Evolutionary conservation across 306 rosid species (phyloP), one percentile per base, ranked within the genome.

Genomic region (Hylodesmum podocarpum): DNA sequence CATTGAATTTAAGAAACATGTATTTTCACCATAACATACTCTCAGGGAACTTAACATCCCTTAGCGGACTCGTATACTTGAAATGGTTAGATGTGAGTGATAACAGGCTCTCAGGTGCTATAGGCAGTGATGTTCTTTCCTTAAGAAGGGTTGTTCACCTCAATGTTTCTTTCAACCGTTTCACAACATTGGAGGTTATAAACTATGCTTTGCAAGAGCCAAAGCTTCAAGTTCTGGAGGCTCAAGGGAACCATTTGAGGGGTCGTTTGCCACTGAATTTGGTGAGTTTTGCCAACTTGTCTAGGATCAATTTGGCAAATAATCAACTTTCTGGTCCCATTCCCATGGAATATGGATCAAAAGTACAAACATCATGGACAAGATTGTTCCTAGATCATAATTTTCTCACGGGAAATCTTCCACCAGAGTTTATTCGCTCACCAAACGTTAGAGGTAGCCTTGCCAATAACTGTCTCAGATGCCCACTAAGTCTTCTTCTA

Each of bases 381-480:
- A 69, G 22, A 6, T 49, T 86, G 34, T 68, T 53, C 28, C 76
- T 89, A 14, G 85, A 86, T 34, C 64, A 82, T 34, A 89, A 89
- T 59, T 76, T 83, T 72, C 81, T 87, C 1, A 12, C 41, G 5
- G 93, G 87, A 12, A 37, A 53, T 63, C 80, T 80, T 80, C 89
- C 86, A 1, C 10, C 37, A 0, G 82, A 80, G 61, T 82, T 86
- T 65, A 12, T 14, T 49, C 82, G 13, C 37, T 15, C 50, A 57
- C 34, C 25, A 15, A 70, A 21, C 15, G 7, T 79, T 51, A 77
- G 19, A 63, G 88, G 84, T 8, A 83, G 80, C 12, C 64, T 87
- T 46, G 86, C 89, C 59, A 58, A 39, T n/a, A 89, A 87, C 25
- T 89, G 91, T 82, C 87, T 89, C 29, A 50, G 27, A 44, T 87